phyloP scores from a whole-genome alignment of 2,329 filamentous ascomycete species.

The Coniella lustricola region DNA sequence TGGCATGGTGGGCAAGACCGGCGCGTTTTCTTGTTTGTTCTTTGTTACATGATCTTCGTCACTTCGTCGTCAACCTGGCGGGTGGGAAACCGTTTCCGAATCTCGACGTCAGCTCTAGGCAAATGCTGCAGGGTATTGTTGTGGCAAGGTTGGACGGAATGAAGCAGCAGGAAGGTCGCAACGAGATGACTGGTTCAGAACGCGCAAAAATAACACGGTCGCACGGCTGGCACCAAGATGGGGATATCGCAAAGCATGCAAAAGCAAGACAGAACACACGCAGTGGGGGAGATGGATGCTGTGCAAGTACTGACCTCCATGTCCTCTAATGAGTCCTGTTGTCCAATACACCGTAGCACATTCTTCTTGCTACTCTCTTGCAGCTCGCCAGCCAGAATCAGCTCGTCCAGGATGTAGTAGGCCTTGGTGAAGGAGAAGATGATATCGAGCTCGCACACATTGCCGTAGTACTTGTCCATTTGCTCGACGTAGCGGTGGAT shows the following conservation, averaged over 20 bases:
- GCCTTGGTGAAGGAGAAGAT: slow-evolving; percentile 99
- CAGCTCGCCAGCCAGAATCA: slow-evolving; percentile 89
- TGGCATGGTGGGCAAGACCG: slow-evolving; percentile 7
- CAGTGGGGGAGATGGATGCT: not conserved
- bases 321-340: slow-evolving; percentile 95
- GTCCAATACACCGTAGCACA: slow-evolving; percentile 87
- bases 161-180: not conserved
- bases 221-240: not conserved
- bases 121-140: slow-evolving; percentile 19
- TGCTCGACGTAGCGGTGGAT: slow-evolving; percentile 99
- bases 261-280: not conserved
- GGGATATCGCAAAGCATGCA: not conserved
- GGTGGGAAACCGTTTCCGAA: slow-evolving; percentile 30
- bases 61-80: slow-evolving; percentile 81
- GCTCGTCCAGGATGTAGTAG: slow-evolving; percentile 97
- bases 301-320: slow-evolving; percentile 77
- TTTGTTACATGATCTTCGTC: slow-evolving; percentile 75
- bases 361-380: slow-evolving; percentile 99
- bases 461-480: slow-evolving; percentile 99
- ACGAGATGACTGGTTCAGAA: not conserved
- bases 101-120: slow-evolving; percentile 42
- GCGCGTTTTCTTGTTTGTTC: not conserved
- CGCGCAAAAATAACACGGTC: not conserved
- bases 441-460: slow-evolving; percentile 98
- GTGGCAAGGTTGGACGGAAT: slow-evolving; percentile 4